Percentiles rank a stretch among this genome's conserved stretches.
phyloP scores from a whole-genome alignment of 805 yeast genomes.

The Candida tallmaniae region DNA sequence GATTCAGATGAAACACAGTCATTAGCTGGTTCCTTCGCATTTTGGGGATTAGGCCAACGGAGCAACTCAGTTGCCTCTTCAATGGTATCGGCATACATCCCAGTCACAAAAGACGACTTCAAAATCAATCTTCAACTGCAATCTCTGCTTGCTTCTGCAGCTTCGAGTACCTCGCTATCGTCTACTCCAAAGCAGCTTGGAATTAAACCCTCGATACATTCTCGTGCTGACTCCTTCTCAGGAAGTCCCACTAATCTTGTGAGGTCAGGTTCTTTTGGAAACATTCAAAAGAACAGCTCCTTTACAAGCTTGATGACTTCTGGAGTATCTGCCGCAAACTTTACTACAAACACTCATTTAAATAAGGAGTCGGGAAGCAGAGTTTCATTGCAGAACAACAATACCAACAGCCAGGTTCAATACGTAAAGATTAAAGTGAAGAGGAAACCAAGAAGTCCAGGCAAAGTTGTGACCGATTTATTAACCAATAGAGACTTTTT shows the following conservation, averaged over 20 bases:
- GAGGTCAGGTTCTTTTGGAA: constrained; percentile 3
- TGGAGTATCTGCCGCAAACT: not conserved
- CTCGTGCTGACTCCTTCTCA: constrained; percentile 4
- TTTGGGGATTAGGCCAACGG: constrained; percentile 38
- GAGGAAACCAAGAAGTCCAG: constrained; percentile 10
- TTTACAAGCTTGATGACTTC: constrained; percentile 1
- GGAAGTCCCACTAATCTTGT: constrained; percentile 7
- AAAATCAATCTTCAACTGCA: too few relatives aligned
- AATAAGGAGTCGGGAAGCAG: not conserved
- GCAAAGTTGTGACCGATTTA: constrained; percentile 17
- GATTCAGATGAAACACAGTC: constrained; percentile 4
- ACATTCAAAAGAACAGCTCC: constrained; percentile 1
- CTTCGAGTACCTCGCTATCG: too few relatives aligned
- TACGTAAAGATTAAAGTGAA: constrained; percentile 4
- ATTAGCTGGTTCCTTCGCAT: constrained; percentile 28
- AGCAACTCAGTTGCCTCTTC: constrained; percentile 17
- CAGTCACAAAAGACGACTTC: constrained; percentile 5
- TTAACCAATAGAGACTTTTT: constrained; percentile 35
- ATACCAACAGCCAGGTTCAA: not conserved
- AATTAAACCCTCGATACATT: constrained; percentile 1
- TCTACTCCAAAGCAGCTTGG: constrained; percentile 10
- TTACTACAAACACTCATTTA: not conserved
- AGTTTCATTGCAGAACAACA: not conserved
- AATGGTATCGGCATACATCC: constrained; percentile 12
- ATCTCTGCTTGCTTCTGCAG: too few relatives aligned